Percentiles rank a stretch among this genome's conserved stretches.
Evolutionary conservation across 1,284 basidiomycete species (phyloP).

Genomic region (Trichosporon faecale): DNA sequence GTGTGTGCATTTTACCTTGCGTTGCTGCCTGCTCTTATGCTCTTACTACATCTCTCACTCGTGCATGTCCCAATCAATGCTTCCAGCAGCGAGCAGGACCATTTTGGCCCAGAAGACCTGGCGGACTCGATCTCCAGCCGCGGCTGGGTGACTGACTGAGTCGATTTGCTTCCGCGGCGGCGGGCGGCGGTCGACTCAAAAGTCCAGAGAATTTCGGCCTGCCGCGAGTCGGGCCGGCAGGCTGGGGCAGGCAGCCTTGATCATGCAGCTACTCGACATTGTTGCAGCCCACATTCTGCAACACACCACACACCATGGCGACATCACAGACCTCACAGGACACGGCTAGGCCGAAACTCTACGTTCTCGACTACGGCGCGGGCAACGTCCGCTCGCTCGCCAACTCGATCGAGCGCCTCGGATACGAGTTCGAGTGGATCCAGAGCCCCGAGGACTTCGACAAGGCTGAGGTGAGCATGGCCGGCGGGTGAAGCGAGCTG

Average conservation of each 20-base stretch:
- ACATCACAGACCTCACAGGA: not conserved
- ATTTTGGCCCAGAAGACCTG: no score
- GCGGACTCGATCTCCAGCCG: not conserved
- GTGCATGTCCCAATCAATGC: not conserved
- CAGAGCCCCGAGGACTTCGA: conserved; percentile 76
- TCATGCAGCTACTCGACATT: not conserved
- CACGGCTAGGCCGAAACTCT: conserved; percentile 56
- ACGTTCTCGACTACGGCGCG: conserved; percentile 88
- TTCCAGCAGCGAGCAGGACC: no score
- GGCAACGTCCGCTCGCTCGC: conserved; percentile 2
- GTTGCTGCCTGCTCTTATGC: not conserved
- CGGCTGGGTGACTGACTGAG: not conserved
- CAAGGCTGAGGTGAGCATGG: conserved; percentile 72
- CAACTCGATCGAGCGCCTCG: conserved; percentile 56
- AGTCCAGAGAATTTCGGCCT: conserved; percentile 5
- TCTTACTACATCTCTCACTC: not conserved
- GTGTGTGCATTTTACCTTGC: not conserved
- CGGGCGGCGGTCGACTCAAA: conserved; percentile 1
- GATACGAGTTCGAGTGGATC: conserved; percentile 90
- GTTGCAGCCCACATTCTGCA: not conserved
- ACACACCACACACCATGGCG: not conserved
- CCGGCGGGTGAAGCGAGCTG: not conserved
- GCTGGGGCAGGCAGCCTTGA: not conserved
- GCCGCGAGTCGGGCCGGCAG: not conserved
- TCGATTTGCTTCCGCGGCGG: not conserved